Evolutionary conservation across 2,329 filamentous ascomycete species (phyloP).

Genomic region (Xylaria sp.): DNA sequence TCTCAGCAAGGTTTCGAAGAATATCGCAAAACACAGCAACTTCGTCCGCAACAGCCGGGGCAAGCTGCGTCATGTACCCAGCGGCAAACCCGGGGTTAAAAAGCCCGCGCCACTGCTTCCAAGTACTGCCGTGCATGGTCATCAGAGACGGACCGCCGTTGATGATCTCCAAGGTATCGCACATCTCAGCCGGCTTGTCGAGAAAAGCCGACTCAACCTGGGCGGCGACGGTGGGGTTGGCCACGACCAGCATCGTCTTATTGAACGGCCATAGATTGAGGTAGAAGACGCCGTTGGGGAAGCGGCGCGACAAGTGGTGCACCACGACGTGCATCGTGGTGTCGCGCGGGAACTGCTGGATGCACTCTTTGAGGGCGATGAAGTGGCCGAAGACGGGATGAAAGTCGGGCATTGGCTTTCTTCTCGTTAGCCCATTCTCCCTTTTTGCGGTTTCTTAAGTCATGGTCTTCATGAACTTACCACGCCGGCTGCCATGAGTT

Average conservation of each 20-base stretch:
- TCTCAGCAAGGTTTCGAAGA: constrained; percentile 16
- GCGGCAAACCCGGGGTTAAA: constrained; percentile 43
- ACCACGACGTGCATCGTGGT: constrained; percentile 39
- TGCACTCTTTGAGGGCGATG: constrained; percentile 34
- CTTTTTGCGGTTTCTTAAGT: neutral
- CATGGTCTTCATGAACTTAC: constrained; percentile 5
- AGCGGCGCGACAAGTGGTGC: constrained; percentile 35
- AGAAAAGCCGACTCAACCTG: constrained; percentile 40
- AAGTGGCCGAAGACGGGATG: constrained; percentile 40
- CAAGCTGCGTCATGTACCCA: constrained; percentile 37
- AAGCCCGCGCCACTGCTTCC: constrained; percentile 44
- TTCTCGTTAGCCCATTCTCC: neutral
- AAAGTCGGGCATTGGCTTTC: constrained; percentile 38
- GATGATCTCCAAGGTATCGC: constrained; percentile 45
- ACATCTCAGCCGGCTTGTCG: constrained; percentile 36
- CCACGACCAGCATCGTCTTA: constrained; percentile 36
- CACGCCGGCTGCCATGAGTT: constrained; percentile 29
- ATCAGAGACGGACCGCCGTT: constrained; percentile 59
- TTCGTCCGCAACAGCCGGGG: constrained; percentile 40
- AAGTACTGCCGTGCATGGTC: constrained; percentile 51
- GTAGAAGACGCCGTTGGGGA: constrained; percentile 40
- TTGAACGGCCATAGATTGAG: constrained; percentile 43
- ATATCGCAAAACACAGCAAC: constrained; percentile 40
- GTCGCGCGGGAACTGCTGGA: constrained; percentile 31
- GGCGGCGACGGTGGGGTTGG: constrained; percentile 31